phyloP scores from a whole-genome alignment of 225 moss, liverwort and hornwort genomes.

The Neckera pumila region DNA sequence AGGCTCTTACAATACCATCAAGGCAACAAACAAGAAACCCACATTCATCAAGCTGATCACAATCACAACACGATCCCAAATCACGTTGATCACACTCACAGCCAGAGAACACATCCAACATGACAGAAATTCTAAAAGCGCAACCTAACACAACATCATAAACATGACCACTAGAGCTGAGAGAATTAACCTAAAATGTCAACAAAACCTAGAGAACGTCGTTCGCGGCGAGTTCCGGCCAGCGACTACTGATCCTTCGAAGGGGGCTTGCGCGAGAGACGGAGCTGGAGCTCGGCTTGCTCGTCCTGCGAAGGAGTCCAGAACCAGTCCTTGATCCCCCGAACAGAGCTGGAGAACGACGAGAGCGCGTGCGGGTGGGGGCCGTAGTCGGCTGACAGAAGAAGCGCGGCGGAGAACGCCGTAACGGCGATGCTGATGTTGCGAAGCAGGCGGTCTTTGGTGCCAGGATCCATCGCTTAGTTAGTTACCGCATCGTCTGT shows the following conservation, averaged over 20 bases:
- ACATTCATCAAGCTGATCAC: not conserved
- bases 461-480: slow-evolving; percentile 43
- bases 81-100: not conserved
- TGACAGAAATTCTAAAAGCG: not conserved
- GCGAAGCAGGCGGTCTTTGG: slow-evolving; percentile 52
- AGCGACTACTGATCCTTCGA: not conserved
- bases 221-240: not conserved
- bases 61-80: not conserved
- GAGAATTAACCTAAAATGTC: not conserved
- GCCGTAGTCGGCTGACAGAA: slow-evolving; percentile 42
- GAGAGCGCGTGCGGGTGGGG: slow-evolving; percentile 40
- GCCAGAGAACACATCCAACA: not conserved
- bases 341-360: slow-evolving; percentile 4
- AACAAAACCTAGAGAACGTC: not conserved
- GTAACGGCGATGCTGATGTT: slow-evolving; percentile 51
- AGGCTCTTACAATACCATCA: not conserved
- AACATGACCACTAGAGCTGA: not conserved
- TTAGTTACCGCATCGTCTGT: not conserved
- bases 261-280: slow-evolving; percentile 4
- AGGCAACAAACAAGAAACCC: not conserved
- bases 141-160: not conserved
- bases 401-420: slow-evolving; percentile 27
- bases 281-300: slow-evolving; percentile 58
- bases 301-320: slow-evolving; percentile 62
- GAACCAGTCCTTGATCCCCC: slow-evolving; percentile 55